Evolutionary conservation across 805 yeast genomes (phyloP).

Genomic region (Candida mattraensis): DNA sequence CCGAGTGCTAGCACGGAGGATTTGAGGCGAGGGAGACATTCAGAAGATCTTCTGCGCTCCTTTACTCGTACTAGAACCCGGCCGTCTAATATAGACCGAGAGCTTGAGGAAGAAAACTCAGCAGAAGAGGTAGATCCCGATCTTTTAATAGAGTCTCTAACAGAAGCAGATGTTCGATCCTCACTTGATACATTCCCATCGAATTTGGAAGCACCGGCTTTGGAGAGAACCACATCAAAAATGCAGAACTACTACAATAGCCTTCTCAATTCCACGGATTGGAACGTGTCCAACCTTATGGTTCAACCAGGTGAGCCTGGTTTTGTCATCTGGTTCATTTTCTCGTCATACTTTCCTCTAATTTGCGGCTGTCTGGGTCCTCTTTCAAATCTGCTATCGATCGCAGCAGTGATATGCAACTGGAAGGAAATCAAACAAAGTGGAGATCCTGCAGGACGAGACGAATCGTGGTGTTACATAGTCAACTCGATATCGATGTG

Average conservation of each 20-base stretch:
- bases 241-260: conserved; percentile 25
- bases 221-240: conserved; percentile 6
- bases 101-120: neutral
- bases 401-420: conserved; percentile 65
- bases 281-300: conserved; percentile 32
- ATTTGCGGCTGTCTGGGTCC: conserved; percentile 80
- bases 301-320: conserved; percentile 34
- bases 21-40: too few relatives aligned
- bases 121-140: conserved; percentile 3
- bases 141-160: conserved; percentile 2
- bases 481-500: conserved; percentile 64
- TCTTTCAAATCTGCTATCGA: conserved; percentile 68
- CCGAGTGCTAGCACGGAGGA: too few relatives aligned
- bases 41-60: too few relatives aligned
- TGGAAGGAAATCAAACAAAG: conserved; percentile 47
- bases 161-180: too few relatives aligned
- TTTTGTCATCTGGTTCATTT: conserved; percentile 54
- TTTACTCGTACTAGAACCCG: too few relatives aligned
- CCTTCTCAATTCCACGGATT: conserved; percentile 28
- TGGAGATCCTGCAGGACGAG: conserved; percentile 29
- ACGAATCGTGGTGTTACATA: conserved; percentile 44
- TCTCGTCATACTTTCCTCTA: conserved; percentile 72
- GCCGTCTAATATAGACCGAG: too few relatives aligned
- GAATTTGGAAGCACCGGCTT: conserved; percentile 1
- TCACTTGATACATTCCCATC: conserved; percentile 1